phyloP scores from a whole-genome alignment of 169 alveolate species.

The Plasmodium gallinaceum region DNA sequence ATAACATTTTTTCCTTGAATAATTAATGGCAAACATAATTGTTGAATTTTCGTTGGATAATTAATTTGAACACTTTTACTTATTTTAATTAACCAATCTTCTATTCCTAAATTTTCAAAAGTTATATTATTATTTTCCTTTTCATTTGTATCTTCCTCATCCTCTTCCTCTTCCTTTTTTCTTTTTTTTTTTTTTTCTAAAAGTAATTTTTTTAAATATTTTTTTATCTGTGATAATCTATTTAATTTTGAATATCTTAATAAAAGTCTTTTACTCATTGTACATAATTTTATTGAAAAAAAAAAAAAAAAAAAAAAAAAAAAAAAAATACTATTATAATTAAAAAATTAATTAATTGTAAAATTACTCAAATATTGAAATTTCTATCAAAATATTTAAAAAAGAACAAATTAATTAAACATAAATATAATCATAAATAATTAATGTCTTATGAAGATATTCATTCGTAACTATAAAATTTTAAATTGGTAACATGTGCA shows the following conservation, averaged over 20 bases:
- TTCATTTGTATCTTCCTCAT: not conserved
- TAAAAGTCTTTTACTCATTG: constrained; percentile 2
- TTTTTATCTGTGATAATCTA: constrained; percentile 22
- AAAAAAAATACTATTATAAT: no score
- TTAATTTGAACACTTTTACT: constrained; percentile 80
- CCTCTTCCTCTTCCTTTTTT: not conserved
- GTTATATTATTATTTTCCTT: constrained; percentile 36
- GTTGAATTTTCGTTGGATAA: constrained; percentile 93
- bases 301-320: no score
- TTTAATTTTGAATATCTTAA: constrained; percentile 8
- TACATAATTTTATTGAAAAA: not conserved
- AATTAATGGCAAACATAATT: constrained; percentile 92
- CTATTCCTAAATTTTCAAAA: constrained; percentile 83
- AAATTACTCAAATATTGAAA: no score
- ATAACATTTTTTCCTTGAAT: constrained; percentile 92
- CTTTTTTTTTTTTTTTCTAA: constrained; percentile 8
- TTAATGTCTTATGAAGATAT: no score
- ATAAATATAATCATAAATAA: no score
- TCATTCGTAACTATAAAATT: no score
- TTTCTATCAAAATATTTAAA: no score
- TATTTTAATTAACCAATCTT: constrained; percentile 83
- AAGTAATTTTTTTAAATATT: constrained; percentile 14
- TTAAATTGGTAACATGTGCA: no score
- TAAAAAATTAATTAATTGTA: no score
- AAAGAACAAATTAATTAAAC: no score